Percentiles rank a stretch among this genome's conserved stretches.
phyloP scores from a whole-genome alignment of 1,284 basidiomycete genomes.

The Caloboletus firmus region DNA sequence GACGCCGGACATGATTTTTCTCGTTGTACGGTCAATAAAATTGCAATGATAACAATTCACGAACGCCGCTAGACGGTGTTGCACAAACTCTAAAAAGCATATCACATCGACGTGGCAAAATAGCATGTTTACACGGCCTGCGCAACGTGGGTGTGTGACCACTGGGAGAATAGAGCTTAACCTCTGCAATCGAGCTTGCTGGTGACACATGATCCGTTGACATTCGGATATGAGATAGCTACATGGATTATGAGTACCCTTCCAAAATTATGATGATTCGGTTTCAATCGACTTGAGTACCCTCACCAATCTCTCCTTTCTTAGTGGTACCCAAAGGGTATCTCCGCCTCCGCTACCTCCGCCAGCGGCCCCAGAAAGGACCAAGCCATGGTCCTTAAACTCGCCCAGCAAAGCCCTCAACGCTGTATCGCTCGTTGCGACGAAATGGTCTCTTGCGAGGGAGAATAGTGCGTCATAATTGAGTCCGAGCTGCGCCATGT shows the following conservation, averaged over 20 bases:
- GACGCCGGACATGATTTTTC: neutral
- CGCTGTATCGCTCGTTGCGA: conserved; percentile 84
- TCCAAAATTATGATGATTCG: conserved; percentile 17
- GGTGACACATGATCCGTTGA: neutral
- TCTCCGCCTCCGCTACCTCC: conserved; percentile 48
- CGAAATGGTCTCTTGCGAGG: conserved; percentile 73
- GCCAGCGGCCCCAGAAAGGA: conserved; percentile 44
- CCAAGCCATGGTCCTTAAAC: conserved; percentile 85
- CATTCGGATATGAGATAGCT: neutral
- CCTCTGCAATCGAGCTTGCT: neutral
- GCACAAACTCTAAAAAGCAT: neutral
- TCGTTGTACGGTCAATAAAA: neutral
- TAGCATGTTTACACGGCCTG: neutral
- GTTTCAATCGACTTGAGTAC: conserved; percentile 38
- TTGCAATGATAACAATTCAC: neutral
- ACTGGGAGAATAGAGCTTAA: neutral
- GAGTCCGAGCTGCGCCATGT: conserved; percentile 48
- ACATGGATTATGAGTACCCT: conserved; percentile 4
- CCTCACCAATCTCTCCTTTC: conserved; percentile 60
- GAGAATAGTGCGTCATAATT: conserved; percentile 66
- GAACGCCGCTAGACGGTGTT: neutral
- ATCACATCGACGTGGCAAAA: neutral
- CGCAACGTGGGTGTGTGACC: neutral
- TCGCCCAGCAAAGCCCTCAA: conserved; percentile 81
- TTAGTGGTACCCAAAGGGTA: conserved; percentile 80